phyloP scores from a whole-genome alignment of 164 flowering plant genomes.

The Dillenia turbinata region DNA sequence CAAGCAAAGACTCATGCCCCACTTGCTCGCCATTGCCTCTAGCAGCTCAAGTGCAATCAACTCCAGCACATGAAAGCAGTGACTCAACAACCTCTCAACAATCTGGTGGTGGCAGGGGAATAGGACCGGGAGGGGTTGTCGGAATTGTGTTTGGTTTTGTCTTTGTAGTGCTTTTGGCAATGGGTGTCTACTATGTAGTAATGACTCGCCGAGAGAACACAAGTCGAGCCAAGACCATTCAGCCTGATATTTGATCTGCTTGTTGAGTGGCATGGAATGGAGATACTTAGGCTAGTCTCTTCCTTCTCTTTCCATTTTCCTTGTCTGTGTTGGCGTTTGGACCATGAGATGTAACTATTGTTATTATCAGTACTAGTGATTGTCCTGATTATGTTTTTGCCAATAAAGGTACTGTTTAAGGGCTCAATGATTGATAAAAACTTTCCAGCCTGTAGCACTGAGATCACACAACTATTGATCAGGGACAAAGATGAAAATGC shows the following conservation, averaged over 20 bases:
- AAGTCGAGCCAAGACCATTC: slow-evolving; percentile 29
- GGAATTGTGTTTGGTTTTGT: slow-evolving; percentile 48
- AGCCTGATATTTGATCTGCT: slow-evolving; percentile 31
- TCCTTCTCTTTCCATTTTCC: no score
- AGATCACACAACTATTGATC: no score
- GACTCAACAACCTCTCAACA: slow-evolving; percentile 6
- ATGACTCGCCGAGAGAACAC: slow-evolving; percentile 32
- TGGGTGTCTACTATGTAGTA: slow-evolving; percentile 52
- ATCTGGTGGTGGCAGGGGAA: slow-evolving; percentile 2
- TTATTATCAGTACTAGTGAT: no score
- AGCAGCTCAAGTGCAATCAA: slow-evolving; percentile 46
- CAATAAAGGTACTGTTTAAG: no score
- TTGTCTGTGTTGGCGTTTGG: no score
- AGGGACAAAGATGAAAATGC: no score
- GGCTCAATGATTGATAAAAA: no score
- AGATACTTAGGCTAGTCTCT: no score
- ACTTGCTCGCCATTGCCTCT: slow-evolving; percentile 43
- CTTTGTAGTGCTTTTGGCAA: slow-evolving; percentile 33
- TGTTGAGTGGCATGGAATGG: neutral
- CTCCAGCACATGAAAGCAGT: slow-evolving; percentile 30
- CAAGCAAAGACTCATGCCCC: slow-evolving; percentile 14
- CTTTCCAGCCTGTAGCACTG: no score
- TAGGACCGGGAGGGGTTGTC: slow-evolving; percentile 47
- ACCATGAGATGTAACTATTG: no score
- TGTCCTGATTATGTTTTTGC: no score